phyloP scores from a whole-genome alignment of 2,329 filamentous ascomycete genomes.

The Geosmithia putterillii region DNA sequence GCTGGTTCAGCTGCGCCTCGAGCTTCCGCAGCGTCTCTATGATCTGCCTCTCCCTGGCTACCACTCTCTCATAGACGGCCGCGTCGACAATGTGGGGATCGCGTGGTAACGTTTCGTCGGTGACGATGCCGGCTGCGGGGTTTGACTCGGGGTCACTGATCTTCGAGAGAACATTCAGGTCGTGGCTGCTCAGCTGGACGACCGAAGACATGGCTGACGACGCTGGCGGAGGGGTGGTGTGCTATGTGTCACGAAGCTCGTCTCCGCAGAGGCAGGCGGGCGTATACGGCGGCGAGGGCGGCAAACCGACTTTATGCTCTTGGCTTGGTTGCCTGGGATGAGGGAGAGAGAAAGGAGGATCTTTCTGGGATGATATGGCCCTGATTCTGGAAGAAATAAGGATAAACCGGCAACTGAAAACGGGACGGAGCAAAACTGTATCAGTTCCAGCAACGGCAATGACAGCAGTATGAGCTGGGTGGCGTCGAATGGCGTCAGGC shows the following conservation, averaged over 20 bases:
- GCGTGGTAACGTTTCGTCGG: constrained; percentile 41
- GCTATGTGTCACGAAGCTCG: neutral
- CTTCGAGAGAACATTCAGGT: constrained; percentile 51
- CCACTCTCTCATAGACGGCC: constrained; percentile 36
- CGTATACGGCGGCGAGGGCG: too few relatives aligned
- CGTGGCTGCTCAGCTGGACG: constrained; percentile 36
- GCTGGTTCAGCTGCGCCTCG: constrained; percentile 38
- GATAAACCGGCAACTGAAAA: neutral
- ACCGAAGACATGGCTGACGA: neutral
- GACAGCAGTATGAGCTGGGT: neutral
- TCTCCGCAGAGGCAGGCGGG: neutral
- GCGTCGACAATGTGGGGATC: constrained; percentile 44
- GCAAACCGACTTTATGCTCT: too few relatives aligned
- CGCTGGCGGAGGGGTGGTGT: neutral
- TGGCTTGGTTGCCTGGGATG: too few relatives aligned
- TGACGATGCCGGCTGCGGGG: constrained; percentile 37
- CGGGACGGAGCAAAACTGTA: neutral
- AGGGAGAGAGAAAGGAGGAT: too few relatives aligned
- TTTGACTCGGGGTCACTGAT: constrained; percentile 56
- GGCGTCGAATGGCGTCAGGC: neutral
- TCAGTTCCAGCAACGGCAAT: neutral
- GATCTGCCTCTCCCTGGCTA: constrained; percentile 38
- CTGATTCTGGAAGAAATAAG: too few relatives aligned
- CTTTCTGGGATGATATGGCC: too few relatives aligned
- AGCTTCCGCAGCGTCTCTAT: constrained; percentile 40